Percentiles rank a stretch among this genome's conserved stretches.
Evolutionary conservation across 2,329 filamentous ascomycete species (phyloP).

Genomic region (Phialophora chinensis): DNA sequence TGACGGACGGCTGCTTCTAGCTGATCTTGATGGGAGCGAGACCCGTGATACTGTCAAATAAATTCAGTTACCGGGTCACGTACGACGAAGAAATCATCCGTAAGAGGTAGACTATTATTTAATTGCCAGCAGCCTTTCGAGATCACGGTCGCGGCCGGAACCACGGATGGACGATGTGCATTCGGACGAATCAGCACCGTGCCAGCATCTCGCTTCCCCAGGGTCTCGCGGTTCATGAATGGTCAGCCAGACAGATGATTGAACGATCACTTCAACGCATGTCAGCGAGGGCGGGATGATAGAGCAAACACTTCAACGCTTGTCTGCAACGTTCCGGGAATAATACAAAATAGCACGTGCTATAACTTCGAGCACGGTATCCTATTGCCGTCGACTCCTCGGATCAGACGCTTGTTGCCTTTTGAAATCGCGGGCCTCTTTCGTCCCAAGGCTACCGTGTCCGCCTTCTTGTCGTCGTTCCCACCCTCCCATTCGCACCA

Average conservation of each 20-base stretch:
- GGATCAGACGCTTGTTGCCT: constrained; percentile 82
- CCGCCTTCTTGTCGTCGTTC: constrained; percentile 76
- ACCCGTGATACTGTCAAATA: neutral
- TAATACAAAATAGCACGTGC: neutral
- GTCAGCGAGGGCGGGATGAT: neutral
- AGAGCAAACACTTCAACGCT: no score
- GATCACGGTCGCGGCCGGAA: constrained; percentile 10
- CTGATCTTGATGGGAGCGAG: neutral
- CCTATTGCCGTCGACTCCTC: constrained; percentile 64
- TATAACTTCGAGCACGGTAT: neutral
- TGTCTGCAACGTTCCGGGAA: neutral
- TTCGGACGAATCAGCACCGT: constrained; percentile 20
- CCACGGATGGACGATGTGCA: constrained; percentile 13
- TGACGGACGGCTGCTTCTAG: neutral
- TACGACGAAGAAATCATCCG: neutral
- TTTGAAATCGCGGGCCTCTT: constrained; percentile 86
- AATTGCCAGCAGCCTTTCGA: neutral
- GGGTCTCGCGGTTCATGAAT: neutral
- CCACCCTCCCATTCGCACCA: constrained; percentile 69
- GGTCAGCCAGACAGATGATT: neutral
- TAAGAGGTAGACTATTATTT: constrained; percentile 5
- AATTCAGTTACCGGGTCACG: neutral
- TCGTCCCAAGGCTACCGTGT: constrained; percentile 85
- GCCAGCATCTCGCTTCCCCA: constrained; percentile 1
- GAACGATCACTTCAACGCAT: neutral